phyloP scores from a whole-genome alignment of 2,329 filamentous ascomycete genomes.

The Rugonectria rugulosa region DNA sequence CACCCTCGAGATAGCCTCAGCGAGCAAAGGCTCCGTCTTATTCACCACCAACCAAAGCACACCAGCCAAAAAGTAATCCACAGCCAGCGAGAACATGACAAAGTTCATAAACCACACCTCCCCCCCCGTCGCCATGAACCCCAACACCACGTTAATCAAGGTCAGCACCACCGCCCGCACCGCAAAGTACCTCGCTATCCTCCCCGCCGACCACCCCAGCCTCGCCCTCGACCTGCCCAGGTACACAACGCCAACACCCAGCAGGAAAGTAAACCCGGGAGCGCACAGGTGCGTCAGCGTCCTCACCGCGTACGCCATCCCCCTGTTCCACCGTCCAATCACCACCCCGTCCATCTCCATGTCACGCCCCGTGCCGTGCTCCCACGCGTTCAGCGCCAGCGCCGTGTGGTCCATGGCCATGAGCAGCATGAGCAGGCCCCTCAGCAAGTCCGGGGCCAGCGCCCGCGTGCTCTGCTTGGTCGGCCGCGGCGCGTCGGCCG shows the following conservation, averaged over 20 bases:
- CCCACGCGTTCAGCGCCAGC: slow-evolving; percentile 50
- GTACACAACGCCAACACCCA: slow-evolving; percentile 55
- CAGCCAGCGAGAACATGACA: slow-evolving; percentile 53
- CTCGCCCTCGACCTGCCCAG: slow-evolving; percentile 51
- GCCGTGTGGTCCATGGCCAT: slow-evolving; percentile 55
- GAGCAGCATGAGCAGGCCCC: slow-evolving; percentile 52
- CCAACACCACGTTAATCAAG: slow-evolving; percentile 42
- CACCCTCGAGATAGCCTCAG: slow-evolving; percentile 32
- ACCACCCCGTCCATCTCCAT: slow-evolving; percentile 46
- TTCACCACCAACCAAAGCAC: slow-evolving; percentile 49
- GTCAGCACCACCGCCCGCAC: slow-evolving; percentile 48
- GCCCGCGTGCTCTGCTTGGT: slow-evolving; percentile 40
- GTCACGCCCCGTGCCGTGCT: slow-evolving; percentile 48
- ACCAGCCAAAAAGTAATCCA: slow-evolving; percentile 55
- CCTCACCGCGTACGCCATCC: slow-evolving; percentile 48
- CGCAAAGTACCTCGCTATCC: slow-evolving; percentile 49
- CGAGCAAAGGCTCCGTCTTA: slow-evolving; percentile 45
- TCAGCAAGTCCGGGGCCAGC: slow-evolving; percentile 53
- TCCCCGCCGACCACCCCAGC: slow-evolving; percentile 48
- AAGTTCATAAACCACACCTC: slow-evolving; percentile 52
- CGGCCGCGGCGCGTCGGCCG: slow-evolving; percentile 7
- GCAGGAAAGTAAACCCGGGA: slow-evolving; percentile 54
- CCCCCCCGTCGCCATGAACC: slow-evolving; percentile 43
- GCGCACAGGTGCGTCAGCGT: slow-evolving; percentile 55
- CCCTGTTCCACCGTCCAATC: slow-evolving; percentile 48